Evolutionary conservation across 2,329 filamentous ascomycete genomes (phyloP).

Genomic region (Alternaria triticimaculans): DNA sequence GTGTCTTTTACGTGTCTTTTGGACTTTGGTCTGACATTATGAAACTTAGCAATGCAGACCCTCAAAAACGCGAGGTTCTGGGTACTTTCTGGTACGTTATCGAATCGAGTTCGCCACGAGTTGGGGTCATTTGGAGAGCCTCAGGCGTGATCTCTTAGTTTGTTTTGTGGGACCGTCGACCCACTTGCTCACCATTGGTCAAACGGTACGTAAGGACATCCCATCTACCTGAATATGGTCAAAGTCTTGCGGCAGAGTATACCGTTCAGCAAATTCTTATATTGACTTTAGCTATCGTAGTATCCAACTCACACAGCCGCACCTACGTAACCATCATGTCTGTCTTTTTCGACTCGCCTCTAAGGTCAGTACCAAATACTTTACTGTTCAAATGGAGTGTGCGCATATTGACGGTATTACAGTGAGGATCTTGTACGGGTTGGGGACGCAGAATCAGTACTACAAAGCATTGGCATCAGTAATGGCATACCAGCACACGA

Average conservation of each 20-base stretch:
- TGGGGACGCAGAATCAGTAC: conserved; percentile 30
- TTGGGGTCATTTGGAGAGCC: conserved; percentile 33
- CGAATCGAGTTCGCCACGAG: neutral
- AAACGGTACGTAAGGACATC: conserved; percentile 16
- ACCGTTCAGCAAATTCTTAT: neutral
- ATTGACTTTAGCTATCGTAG: neutral
- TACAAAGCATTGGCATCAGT: conserved; percentile 31
- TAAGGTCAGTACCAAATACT: conserved; percentile 21
- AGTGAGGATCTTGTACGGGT: conserved; percentile 33
- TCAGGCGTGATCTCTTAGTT: conserved; percentile 6
- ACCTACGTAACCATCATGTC: conserved; percentile 23
- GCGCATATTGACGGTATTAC: neutral
- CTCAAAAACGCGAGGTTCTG: neutral
- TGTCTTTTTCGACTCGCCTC: conserved; percentile 37
- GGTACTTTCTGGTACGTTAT: neutral
- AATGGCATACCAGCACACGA: conserved; percentile 46
- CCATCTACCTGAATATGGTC: neutral
- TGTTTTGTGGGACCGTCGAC: conserved; percentile 3
- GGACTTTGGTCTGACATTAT: neutral
- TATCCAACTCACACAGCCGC: neutral
- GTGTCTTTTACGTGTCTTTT: neutral
- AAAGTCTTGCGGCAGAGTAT: neutral
- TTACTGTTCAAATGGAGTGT: neutral
- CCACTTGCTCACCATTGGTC: conserved; percentile 11
- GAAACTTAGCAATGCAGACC: neutral